Evolutionary conservation across 2,329 filamentous ascomycete species (phyloP).

Genomic region (Penicillium expansum): DNA sequence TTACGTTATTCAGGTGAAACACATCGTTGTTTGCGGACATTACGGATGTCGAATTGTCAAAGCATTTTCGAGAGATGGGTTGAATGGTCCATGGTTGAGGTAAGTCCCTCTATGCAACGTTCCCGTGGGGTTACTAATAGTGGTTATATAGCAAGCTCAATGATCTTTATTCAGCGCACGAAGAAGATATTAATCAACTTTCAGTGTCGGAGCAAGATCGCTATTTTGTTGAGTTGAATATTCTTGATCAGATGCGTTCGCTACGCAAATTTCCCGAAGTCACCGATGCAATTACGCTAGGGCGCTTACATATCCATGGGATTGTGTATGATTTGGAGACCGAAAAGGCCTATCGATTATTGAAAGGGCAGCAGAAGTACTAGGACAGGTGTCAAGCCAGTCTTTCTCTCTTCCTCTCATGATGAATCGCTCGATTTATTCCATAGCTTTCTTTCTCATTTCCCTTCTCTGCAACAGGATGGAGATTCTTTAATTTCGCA

Average conservation of each 20-base stretch:
- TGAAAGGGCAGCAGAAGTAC: neutral
- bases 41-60: conserved; percentile 22
- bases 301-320: conserved; percentile 15
- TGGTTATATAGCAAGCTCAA: conserved; percentile 14
- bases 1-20: conserved; percentile 8
- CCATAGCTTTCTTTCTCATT: neutral
- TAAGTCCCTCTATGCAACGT: neutral
- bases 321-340: conserved; percentile 17
- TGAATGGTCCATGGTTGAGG: conserved; percentile 21
- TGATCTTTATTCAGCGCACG: conserved; percentile 8
- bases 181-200: conserved; percentile 10
- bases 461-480: neutral
- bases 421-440: neutral
- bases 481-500: neutral
- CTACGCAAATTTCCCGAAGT: conserved; percentile 17
- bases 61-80: conserved; percentile 10
- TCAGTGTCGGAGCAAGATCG: conserved; percentile 11
- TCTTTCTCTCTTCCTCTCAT: neutral
- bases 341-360: conserved; percentile 5
- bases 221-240: conserved; percentile 20
- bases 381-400: too few relatives aligned
- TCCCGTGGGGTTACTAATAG: too few relatives aligned
- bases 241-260: conserved; percentile 20
- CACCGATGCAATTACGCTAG: conserved; percentile 6
- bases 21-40: conserved; percentile 24